Base-by-base conservation (phyloP, 2,329 filamentous ascomycete species). In the Colletotrichum eleusines region DNA sequence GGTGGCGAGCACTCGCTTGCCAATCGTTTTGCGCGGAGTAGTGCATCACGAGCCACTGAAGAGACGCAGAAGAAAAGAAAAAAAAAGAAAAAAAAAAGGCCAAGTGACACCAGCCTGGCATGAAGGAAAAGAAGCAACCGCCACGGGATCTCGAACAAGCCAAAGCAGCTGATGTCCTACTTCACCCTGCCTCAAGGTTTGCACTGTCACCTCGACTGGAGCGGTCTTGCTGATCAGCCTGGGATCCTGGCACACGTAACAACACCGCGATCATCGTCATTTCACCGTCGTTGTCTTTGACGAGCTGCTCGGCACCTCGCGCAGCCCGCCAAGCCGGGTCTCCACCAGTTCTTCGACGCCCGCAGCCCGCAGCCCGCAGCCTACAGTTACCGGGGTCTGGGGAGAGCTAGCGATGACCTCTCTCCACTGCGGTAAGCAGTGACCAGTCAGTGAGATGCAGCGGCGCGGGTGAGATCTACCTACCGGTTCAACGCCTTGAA, bases 201-300 rank as follows among this genome's bases (percentile, higher is more conserved):
- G 31, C 28, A 8, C 46, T 35, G 42, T 50, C 14, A 8, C 42
- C 20, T 16, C 12, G 42, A 48, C 63, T 14, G 23, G 38, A 23
- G 38, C 64, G 50, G 62, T 46, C 48, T 44, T 23, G 64, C 48
- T 48, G 64, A 67, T 67, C 48, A 38, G 31, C 48, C 31, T 26
- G 28, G 38, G 31, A 11, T 38, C 51, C 58, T 63, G 64, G 28
- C 58, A 67, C 64, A 54, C 18, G 48, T 54, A 48, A 67, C 58
- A 42, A 35, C 23, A 53, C 18, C 48, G n/a, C 59, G 48, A 38
- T 35, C 48, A 63, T 67, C 64, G n/a, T 67, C 64, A 67, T 62
- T 53, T 62, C 46, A 18, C 31, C 33, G 51, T 40, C 33, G 60
- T n/a, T 42, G 12, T 42, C 60, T 23, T 35, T 20, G 33, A 61